Evolutionary conservation across 495 filamentous ascomycete species (phyloP).

Genomic region (Recurvomyces mirabilis): DNA sequence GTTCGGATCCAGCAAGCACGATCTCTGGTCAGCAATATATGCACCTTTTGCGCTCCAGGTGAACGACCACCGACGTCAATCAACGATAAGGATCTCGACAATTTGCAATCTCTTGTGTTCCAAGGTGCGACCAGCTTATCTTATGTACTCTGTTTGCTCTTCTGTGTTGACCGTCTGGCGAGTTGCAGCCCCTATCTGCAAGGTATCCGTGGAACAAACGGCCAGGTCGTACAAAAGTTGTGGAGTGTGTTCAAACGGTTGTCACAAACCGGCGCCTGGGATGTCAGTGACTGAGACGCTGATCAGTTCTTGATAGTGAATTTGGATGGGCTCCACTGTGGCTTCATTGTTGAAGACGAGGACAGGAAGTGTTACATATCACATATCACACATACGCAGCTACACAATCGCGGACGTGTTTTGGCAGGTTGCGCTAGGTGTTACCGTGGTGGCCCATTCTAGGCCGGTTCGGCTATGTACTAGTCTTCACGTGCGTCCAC

Average conservation of each 20-base stretch:
- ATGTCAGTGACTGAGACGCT: neutral
- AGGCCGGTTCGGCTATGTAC: too few relatives aligned
- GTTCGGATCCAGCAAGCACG: too few relatives aligned
- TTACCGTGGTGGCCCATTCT: too few relatives aligned
- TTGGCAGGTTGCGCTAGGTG: too few relatives aligned
- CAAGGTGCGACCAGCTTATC: neutral
- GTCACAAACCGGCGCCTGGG: neutral
- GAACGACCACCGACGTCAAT: neutral
- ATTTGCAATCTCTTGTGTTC: neutral
- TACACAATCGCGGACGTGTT: neutral
- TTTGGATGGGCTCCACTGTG: neutral
- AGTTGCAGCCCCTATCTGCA: neutral
- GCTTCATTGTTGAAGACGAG: neutral
- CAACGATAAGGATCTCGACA: neutral
- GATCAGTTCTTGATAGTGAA: neutral
- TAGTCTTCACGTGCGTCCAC: too few relatives aligned
- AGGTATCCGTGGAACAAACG: slow-evolving; percentile 4
- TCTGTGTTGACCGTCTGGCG: slow-evolving; percentile 1
- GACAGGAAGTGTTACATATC: neutral
- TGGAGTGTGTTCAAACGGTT: too few relatives aligned
- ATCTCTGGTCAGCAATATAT: too few relatives aligned
- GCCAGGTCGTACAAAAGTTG: neutral
- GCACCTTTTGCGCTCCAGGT: too few relatives aligned
- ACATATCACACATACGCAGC: neutral
- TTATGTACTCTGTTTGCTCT: slow-evolving; percentile 1